Evolutionary conservation across 1,139 yeast genomes (phyloP), one percentile per base, ranked within the genome.

Genomic region (Hyphopichia fennica): DNA sequence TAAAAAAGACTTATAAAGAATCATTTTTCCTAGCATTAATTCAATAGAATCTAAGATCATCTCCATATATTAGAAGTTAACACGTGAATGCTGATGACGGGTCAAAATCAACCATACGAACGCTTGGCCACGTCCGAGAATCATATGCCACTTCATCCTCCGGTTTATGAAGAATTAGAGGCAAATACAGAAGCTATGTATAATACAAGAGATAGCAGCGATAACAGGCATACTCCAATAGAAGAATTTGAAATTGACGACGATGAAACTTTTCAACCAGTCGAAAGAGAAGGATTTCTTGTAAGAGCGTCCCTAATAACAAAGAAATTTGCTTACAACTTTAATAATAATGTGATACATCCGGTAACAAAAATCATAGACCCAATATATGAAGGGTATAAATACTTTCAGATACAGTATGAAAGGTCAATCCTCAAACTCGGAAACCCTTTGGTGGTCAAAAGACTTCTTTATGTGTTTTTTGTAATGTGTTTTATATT

Each of bases 391-490:
- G 84, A 81, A 52, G 71, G 81, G 1, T 81, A 81, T 58, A 63
- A 65, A 39, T 71, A 62, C 41, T 46, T 77, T 30, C 67, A 66
- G 43, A 53, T 65, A 36, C 72, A 72, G 37, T 69, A 81, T 43
- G 96, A 90, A 51, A 64, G 67, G 34, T 62, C 73, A 33, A 65
- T 91, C 20, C 72, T 83, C 33, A 77, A 79, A 49, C 52, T 87
- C 25, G 96, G 97, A 9, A 90, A 91, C 58, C 97, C 97, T 1
- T 66, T 91, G 43, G 87, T 93, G 41, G 81, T 90, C 31, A 86
- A 86, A 51, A 71, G 98, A 36, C 69, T 90, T 29, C 60, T 87
- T 5, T 89, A 88, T 54, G 86, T 91, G 16, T 56, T 82, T 3
- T 60, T 84, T 40, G 77, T 89, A 49, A 79, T 89, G 29, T 47